Conservation (phyloP, 805 yeast genomes). For the Candida verbasci region DNA sequence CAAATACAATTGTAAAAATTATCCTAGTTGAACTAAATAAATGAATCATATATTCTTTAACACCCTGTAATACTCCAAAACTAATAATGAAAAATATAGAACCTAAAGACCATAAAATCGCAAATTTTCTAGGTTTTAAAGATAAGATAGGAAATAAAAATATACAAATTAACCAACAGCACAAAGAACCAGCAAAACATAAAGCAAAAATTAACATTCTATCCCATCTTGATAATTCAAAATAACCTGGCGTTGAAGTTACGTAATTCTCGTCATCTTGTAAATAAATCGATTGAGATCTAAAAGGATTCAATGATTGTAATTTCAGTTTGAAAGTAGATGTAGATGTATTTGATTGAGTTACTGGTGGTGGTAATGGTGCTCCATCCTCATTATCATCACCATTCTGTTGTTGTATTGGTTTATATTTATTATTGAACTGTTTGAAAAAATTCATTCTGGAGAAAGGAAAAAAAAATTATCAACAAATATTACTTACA, state of each 20-base stretch:
- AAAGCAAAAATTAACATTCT: constrained; percentile 42
- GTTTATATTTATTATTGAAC: constrained; percentile 23
- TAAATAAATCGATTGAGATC: constrained; percentile 31
- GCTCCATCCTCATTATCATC: constrained; percentile 18
- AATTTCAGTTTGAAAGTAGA: constrained; percentile 25
- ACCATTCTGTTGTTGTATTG: constrained; percentile 29
- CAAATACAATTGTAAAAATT: constrained; percentile 33
- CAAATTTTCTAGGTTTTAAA: constrained; percentile 42
- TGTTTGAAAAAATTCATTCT: constrained; percentile 38
- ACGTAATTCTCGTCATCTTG: constrained; percentile 42
- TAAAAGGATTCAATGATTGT: constrained; percentile 37
- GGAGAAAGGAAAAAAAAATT: not conserved
- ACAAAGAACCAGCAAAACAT: constrained; percentile 38
- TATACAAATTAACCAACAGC: constrained; percentile 39
- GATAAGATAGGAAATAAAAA: constrained; percentile 40
- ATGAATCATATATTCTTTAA: constrained; percentile 36
- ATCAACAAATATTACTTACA: not conserved
- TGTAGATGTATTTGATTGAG: constrained; percentile 4
- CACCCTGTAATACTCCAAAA: constrained; percentile 44
- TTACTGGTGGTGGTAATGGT: constrained; percentile 34
- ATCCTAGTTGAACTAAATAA: constrained; percentile 39
- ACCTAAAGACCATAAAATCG: constrained; percentile 45
- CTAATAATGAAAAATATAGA: constrained; percentile 42
- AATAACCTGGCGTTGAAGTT: constrained; percentile 40
- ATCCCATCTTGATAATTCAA: constrained; percentile 43